These are phyloP conservation scores for Favolaschia claudopus DNA, from an alignment of 768 basidiomycete genomes.

Conservation along the genomic window DNA sequence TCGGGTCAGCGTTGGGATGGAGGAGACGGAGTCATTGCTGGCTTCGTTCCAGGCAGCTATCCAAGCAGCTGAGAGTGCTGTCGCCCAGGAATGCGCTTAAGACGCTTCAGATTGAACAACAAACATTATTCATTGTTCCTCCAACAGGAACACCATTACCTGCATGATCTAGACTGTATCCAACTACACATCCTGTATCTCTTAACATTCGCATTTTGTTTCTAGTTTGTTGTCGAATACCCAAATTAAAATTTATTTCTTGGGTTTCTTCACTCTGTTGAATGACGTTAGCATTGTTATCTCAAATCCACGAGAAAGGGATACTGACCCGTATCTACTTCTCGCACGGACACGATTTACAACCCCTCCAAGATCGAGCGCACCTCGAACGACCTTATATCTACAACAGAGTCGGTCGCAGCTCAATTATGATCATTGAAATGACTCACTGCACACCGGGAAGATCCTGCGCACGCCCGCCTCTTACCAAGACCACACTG, in stretches of 20 bases:
- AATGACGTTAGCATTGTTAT: conserved; percentile 17
- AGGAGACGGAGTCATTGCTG: conserved; percentile 66
- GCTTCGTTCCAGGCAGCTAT: conserved; percentile 70
- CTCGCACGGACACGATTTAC: conserved; percentile 81
- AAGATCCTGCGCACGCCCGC: conserved; percentile 96
- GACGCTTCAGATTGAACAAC: not conserved
- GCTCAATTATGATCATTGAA: not conserved
- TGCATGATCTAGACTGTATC: conserved; percentile 44
- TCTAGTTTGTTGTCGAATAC: conserved; percentile 17
- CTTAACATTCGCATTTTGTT: not conserved
- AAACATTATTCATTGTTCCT: conserved; percentile 28
- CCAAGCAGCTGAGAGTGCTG: conserved; percentile 67
- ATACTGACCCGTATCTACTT: conserved; percentile 88
- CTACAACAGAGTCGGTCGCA: conserved; percentile 47
- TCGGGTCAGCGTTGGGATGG: conserved; percentile 91
- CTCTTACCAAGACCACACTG: conserved; percentile 92
- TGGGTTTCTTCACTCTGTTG: conserved; percentile 85
- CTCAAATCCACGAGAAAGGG: not conserved
- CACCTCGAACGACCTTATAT: conserved; percentile 95
- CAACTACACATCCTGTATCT: conserved; percentile 45
- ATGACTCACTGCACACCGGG: conserved; percentile 89
- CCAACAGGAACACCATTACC: conserved; percentile 41
- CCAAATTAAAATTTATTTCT: conserved; percentile 54
- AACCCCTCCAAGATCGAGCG: conserved; percentile 90
- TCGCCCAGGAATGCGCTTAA: not conserved